These are phyloP conservation scores for Cardamine occulta DNA, from an alignment of 345 rosid species.

Conservation along the genomic window DNA sequence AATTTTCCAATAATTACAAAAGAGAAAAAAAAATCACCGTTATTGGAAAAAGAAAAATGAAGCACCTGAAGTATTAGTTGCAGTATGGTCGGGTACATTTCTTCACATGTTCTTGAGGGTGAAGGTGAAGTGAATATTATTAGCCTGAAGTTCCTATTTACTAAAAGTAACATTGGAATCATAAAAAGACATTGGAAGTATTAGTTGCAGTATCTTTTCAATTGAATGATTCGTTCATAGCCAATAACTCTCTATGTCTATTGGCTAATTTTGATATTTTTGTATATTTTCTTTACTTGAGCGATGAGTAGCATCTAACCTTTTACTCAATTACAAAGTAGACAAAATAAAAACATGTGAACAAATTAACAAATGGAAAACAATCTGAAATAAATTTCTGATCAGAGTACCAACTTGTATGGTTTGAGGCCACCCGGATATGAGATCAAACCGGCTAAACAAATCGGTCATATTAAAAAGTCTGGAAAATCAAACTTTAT, in stretches of 20 bases:
- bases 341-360: neutral
- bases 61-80: no score
- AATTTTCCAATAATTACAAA: neutral
- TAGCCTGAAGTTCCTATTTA: slow-evolving; percentile 1
- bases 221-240: slow-evolving; percentile 20
- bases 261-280: neutral
- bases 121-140: slow-evolving; percentile 4
- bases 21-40: neutral
- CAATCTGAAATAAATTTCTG: neutral
- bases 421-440: no score
- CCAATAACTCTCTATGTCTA: neutral
- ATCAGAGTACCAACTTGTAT: no score
- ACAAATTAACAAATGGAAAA: neutral
- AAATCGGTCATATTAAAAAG: no score
- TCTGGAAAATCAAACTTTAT: no score
- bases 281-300: neutral
- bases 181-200: neutral
- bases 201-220: slow-evolving; percentile 19
- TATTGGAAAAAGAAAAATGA: neutral
- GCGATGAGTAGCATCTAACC: neutral
- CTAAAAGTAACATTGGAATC: neutral
- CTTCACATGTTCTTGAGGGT: neutral
- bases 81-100: neutral
- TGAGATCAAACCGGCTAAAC: no score
- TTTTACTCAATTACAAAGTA: neutral